phyloP scores from a whole-genome alignment of 2,329 filamentous ascomycete genomes.

The Ciborinia camelliae region DNA sequence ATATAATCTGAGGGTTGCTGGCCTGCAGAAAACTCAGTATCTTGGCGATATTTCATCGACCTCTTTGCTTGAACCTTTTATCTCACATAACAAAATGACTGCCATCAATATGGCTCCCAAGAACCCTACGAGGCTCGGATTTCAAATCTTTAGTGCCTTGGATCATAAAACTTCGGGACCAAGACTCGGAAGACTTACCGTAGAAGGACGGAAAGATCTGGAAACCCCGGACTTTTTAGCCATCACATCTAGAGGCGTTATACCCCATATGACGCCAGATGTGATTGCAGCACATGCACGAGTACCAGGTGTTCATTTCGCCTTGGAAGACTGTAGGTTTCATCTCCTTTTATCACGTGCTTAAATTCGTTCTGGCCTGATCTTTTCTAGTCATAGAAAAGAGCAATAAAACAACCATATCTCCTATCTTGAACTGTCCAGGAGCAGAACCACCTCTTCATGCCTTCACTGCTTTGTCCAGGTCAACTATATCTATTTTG shows the following conservation, averaged over 20 bases:
- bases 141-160: conserved; percentile 28
- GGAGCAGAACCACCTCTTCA: conserved; percentile 53
- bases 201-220: conserved; percentile 62
- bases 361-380: conserved; percentile 18
- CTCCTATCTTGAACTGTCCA: conserved; percentile 48
- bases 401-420: conserved; percentile 41
- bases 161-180: conserved; percentile 25
- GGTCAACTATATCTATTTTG: conserved; percentile 65
- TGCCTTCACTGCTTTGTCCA: conserved; percentile 70
- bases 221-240: conserved; percentile 81
- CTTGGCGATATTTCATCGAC: conserved; percentile 4
- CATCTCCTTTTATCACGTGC: conserved; percentile 30
- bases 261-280: conserved; percentile 90
- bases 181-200: conserved; percentile 45
- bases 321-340: conserved; percentile 84
- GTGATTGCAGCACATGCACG: conserved; percentile 63
- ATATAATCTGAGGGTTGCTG: conserved; percentile 30
- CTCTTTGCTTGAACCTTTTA: neutral
- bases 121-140: conserved; percentile 22
- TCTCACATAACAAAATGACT: conserved; percentile 15
- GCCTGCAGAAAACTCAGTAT: conserved; percentile 31
- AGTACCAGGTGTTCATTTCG: conserved; percentile 71
- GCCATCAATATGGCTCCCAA: conserved; percentile 18
- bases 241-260: conserved; percentile 74
- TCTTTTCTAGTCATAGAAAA: conserved; percentile 51